A percentile compares a stretch with the other conserved stretches of the same genome.
These are phyloP conservation scores for Fraxinus quadrangulata DNA, from an alignment of 257 asterid species.

Conservation along the genomic window DNA sequence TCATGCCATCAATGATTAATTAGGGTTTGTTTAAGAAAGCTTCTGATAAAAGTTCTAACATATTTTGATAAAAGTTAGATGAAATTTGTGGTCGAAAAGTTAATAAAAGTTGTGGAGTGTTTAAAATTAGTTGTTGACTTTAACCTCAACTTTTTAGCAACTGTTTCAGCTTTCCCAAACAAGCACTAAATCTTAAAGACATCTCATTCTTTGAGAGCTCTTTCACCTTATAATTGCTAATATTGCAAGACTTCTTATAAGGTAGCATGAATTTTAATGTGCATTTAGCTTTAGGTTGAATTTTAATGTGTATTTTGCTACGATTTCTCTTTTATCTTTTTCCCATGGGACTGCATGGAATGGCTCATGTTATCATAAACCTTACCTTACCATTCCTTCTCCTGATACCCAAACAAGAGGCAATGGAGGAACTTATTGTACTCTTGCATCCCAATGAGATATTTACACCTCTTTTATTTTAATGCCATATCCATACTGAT, in stretches of 20 bases:
- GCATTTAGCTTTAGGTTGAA: too few relatives aligned
- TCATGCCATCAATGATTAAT: background rate
- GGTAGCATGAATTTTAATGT: background rate
- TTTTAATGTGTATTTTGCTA: background rate
- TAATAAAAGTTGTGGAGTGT: too few relatives aligned
- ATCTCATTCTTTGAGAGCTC: background rate
- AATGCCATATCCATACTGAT: background rate
- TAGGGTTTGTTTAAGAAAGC: too few relatives aligned
- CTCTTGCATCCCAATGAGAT: background rate
- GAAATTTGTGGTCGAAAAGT: too few relatives aligned
- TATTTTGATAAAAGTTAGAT: too few relatives aligned
- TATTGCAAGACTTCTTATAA: background rate
- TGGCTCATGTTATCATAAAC: background rate
- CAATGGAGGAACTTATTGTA: background rate
- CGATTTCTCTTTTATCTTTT: background rate
- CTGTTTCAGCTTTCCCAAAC: too few relatives aligned
- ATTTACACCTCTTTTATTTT: background rate
- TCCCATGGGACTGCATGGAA: background rate
- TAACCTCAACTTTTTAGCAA: too few relatives aligned
- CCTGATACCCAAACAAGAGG: background rate
- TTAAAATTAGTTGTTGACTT: too few relatives aligned
- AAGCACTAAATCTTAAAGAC: too few relatives aligned
- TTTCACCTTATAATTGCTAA: background rate
- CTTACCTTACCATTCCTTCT: background rate
- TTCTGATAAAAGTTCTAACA: too few relatives aligned